A percentile compares a stretch with the other conserved stretches of the same genome.
Conservation (phyloP, 2,329 filamentous ascomycete species). For the Colletotrichum cordylinicola region DNA sequence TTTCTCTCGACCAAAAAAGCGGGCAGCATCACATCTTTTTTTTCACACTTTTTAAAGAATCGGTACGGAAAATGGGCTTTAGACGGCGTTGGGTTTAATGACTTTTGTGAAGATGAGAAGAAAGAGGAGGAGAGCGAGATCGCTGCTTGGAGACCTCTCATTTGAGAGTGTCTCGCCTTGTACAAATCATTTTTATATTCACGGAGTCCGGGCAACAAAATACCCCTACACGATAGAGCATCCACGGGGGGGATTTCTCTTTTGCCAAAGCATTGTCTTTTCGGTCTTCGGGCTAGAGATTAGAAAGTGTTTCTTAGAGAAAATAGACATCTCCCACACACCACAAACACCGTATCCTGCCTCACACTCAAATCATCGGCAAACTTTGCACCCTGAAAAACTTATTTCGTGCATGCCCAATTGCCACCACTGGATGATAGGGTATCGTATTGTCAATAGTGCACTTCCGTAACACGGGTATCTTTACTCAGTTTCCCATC, state of each 20-base stretch:
- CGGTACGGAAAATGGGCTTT: not conserved
- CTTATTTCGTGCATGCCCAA: not conserved
- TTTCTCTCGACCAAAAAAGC: not conserved
- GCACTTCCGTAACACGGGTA: not conserved
- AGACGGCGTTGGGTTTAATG: slow-evolving; percentile 7
- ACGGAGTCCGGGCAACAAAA: slow-evolving; percentile 2
- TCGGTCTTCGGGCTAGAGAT: not conserved
- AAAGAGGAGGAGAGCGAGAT: not conserved
- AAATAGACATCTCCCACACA: slow-evolving; percentile 3
- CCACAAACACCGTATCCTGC: not conserved
- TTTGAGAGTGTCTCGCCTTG: not conserved
- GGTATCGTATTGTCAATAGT: not conserved
- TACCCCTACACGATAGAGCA: slow-evolving; percentile 19
- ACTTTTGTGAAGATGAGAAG: not conserved
- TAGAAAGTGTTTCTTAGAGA: not conserved
- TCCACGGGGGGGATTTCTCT: not conserved
- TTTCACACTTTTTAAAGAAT: not conserved
- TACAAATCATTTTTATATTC: slow-evolving; percentile 5
- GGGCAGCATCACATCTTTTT: slow-evolving; percentile 3
- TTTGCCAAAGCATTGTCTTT: not conserved
- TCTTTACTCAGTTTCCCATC: not conserved
- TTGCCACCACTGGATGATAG: not conserved
- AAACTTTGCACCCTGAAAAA: not conserved
- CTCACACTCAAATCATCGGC: not conserved
- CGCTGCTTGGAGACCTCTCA: not conserved